Base-by-base conservation (phyloP, 2,329 filamentous ascomycete species). In the Penicillium hordei region DNA sequence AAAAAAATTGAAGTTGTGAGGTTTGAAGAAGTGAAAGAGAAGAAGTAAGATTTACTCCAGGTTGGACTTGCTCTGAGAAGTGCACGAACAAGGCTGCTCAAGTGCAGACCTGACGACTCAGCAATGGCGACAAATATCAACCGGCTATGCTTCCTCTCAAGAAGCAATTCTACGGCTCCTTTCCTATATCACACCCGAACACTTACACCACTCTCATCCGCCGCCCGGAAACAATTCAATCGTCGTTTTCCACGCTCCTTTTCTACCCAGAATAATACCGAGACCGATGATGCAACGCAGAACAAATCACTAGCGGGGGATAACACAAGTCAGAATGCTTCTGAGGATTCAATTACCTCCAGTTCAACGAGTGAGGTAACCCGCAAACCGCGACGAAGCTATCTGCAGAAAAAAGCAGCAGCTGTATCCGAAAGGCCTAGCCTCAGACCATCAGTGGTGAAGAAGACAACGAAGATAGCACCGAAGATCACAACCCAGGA, bases 151-250 rank as follows among this genome's bases (percentile, higher is more conserved):
- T 63, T 71, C 39, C 57, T 64, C 58, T 54, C 59, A 53, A 59
- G 59, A 49, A 61, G 62, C 13, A 64, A 60, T 36, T 67, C 83
- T 7, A 72, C 86, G 15, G 75, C 86, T 5, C 86, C 88, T 0
- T 91, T 91, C 57, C 79, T 92, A 7, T 91, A 91, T 69, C 87
- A 89, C 63, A 91, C 89, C 5, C 78, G 82, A 58, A 90, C 89
- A 0, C 81, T 88, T 33, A 59, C 60, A 5, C 54, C 66, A 29
- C 45, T 55, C 45, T 59, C 49, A 13, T 27, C 39, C 34, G 36
- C 60, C 8, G 46, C 55, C 44, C 60, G 38, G 12, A 54, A 50
- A 39, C 48, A 55, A 40, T 34, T 58, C 45, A 52, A 44, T 45
- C 51, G 36, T 29, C 61, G 48, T 44, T 62, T 54, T 21, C 50